A percentile compares a stretch with the other conserved stretches of the same genome.
These are phyloP conservation scores for Globisporangium barbulae DNA, from an alignment of 352 stramenopile genomes.

Conservation along the genomic window DNA sequence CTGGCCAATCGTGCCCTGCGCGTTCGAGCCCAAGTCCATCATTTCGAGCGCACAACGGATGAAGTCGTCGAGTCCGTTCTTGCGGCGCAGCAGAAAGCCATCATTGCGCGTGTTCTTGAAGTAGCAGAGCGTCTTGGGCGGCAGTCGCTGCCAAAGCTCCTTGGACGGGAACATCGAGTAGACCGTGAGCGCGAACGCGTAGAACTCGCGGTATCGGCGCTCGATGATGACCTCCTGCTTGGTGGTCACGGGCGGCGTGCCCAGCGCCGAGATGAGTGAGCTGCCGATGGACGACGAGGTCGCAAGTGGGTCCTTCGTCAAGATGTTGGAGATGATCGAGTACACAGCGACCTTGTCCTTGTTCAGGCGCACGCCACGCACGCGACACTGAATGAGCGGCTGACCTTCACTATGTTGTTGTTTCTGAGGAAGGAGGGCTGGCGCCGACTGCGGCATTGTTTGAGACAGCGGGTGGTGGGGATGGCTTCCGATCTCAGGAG, in stretches of 20 bases:
- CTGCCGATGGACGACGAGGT: constrained; percentile 4
- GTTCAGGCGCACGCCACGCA: constrained; percentile 51
- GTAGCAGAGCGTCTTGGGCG: constrained; percentile 70
- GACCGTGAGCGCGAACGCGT: constrained; percentile 56
- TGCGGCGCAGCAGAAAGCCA: constrained; percentile 61
- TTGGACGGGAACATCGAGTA: constrained; percentile 62
- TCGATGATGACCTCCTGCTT: constrained; percentile 49
- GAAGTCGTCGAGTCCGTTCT: constrained; percentile 68
- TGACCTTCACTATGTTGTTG: background rate
- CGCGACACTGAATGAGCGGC: constrained; percentile 38
- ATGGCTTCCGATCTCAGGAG: background rate
- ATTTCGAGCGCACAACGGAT: constrained; percentile 52
- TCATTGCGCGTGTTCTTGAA: constrained; percentile 30
- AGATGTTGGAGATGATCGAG: constrained; percentile 45
- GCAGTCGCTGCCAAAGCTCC: constrained; percentile 51
- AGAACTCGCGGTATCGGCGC: constrained; percentile 75
- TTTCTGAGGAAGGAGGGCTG: background rate
- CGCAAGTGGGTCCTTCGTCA: constrained; percentile 13
- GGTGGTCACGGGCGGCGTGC: background rate
- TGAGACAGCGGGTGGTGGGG: background rate
- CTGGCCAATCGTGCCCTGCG: constrained; percentile 48
- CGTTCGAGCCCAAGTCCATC: constrained; percentile 42
- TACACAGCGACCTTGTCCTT: constrained; percentile 52
- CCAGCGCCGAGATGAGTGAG: constrained; percentile 10
- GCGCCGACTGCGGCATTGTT: background rate